These are phyloP conservation scores for Choiromyces venosus DNA, from an alignment of 495 filamentous ascomycete species.

Conservation along the genomic window DNA sequence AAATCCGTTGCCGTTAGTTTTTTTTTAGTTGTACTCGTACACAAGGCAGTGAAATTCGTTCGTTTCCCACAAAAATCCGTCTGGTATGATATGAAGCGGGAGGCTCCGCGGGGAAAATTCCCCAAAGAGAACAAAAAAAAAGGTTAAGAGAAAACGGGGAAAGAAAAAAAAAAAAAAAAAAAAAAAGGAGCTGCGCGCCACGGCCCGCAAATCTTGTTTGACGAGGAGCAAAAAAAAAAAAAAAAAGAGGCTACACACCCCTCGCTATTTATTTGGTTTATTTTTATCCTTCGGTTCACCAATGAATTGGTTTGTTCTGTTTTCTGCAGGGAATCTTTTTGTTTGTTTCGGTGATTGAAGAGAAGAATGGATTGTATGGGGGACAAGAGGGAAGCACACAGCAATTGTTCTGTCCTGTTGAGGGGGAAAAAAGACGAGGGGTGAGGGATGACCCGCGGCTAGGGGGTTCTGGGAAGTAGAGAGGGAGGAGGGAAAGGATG, in stretches of 20 bases:
- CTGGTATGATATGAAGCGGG: neutral
- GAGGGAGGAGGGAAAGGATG: too few species aligned
- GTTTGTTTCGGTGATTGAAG: neutral
- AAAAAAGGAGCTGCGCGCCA: neutral
- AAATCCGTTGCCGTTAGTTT: neutral
- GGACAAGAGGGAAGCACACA: neutral
- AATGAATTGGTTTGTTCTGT: neutral
- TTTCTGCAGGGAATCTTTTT: conserved; percentile 2
- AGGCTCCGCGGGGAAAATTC: neutral
- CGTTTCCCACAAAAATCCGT: neutral
- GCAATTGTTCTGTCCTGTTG: neutral
- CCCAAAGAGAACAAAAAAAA: conserved; percentile 1
- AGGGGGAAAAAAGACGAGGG: neutral
- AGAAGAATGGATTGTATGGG: conserved; percentile 2
- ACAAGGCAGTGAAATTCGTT: neutral
- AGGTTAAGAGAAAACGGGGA: conserved; percentile 1
- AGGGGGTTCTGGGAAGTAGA: too few species aligned
- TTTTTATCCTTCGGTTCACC: neutral
- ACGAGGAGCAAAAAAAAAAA: neutral
- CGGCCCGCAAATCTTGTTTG: neutral
- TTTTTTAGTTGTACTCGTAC: neutral
- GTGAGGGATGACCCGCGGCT: neutral
- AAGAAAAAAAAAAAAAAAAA: neutral
- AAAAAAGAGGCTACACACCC: neutral
- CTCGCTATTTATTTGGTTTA: neutral